Conservation (phyloP, 139 green algal genomes). For the Chlamydomonas sp. region DNA sequence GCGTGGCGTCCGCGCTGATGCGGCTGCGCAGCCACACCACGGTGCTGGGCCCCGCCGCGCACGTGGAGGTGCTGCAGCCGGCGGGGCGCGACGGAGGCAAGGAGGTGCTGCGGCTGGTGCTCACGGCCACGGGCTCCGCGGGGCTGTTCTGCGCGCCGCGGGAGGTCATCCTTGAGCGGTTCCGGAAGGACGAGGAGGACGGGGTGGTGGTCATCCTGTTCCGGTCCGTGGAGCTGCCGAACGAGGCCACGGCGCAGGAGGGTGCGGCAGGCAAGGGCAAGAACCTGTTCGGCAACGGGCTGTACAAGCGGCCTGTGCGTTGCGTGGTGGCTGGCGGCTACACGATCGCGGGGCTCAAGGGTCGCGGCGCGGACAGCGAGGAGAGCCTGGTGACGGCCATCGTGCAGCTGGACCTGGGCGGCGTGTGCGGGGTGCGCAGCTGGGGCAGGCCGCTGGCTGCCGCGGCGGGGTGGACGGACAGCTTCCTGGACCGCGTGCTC, state of each 20-base stretch:
- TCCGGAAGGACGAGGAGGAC: slow-evolving; percentile 51
- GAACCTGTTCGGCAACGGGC: slow-evolving; percentile 13
- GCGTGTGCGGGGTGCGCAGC: not conserved
- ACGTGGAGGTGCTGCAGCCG: slow-evolving; percentile 20
- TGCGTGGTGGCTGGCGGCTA: slow-evolving; percentile 47
- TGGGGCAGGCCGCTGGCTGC: slow-evolving; percentile 10
- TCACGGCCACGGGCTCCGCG: slow-evolving; percentile 57
- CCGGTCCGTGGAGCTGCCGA: slow-evolving; percentile 15
- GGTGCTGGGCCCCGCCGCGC: slow-evolving; percentile 57
- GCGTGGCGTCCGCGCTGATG: slow-evolving; percentile 44
- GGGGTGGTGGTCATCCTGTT: slow-evolving; percentile 21
- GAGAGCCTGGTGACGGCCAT: slow-evolving; percentile 54
- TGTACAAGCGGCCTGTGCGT: slow-evolving; percentile 41
- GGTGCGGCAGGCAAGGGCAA: not conserved
- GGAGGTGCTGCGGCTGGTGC: slow-evolving; percentile 51
- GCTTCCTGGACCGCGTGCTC: slow-evolving; percentile 61
- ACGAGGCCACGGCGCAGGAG: not conserved
- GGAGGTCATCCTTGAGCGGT: slow-evolving; percentile 62
- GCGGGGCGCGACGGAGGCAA: not conserved
- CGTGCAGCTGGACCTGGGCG: slow-evolving; percentile 42
- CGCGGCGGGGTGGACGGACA: slow-evolving; percentile 45
- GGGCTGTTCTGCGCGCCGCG: slow-evolving; percentile 57
- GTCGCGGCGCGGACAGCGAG: not conserved
- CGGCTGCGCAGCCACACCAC: slow-evolving; percentile 45
- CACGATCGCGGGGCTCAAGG: slow-evolving; percentile 42